Evolutionary conservation across 495 filamentous ascomycete genomes (phyloP).

Genomic region (Pyrenula massariospora): DNA sequence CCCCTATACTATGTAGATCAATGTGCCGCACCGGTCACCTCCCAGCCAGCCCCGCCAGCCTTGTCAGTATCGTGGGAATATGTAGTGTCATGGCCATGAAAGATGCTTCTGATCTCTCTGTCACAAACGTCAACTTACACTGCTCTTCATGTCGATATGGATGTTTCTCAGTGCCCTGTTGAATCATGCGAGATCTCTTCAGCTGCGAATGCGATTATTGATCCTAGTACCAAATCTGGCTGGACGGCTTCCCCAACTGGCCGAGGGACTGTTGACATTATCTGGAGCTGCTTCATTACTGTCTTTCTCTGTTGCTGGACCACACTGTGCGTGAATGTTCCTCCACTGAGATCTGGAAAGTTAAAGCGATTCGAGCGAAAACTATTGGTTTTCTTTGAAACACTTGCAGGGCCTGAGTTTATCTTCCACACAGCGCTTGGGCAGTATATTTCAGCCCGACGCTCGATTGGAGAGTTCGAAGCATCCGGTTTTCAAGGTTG

Average conservation of each 20-base stretch:
- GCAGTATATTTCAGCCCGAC: neutral
- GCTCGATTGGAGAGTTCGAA: slow-evolving; percentile 7
- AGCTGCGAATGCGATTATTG: neutral
- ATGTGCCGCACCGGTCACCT: too few relatives aligned
- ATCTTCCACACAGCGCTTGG: neutral
- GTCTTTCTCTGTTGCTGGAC: slow-evolving; percentile 19
- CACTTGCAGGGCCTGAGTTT: neutral
- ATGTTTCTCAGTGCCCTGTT: neutral
- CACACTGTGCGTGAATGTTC: slow-evolving; percentile 18
- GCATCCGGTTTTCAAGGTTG: slow-evolving; percentile 9
- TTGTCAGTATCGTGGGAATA: slow-evolving; percentile 1
- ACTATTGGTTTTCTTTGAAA: slow-evolving; percentile 10
- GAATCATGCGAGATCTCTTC: neutral
- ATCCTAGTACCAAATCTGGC: slow-evolving; percentile 4
- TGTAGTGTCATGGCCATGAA: neutral
- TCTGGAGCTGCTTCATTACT: slow-evolving; percentile 20
- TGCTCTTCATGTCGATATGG: neutral
- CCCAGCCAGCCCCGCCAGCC: too few relatives aligned
- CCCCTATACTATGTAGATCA: too few relatives aligned
- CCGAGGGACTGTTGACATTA: slow-evolving; percentile 18
- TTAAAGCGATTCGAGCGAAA: slow-evolving; percentile 11
- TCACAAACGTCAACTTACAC: neutral
- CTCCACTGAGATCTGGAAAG: slow-evolving; percentile 6
- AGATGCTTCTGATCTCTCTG: neutral
- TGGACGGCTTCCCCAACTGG: slow-evolving; percentile 19